Base-by-base conservation (phyloP, 2,329 filamentous ascomycete species). In the Cadophora malorum region DNA sequence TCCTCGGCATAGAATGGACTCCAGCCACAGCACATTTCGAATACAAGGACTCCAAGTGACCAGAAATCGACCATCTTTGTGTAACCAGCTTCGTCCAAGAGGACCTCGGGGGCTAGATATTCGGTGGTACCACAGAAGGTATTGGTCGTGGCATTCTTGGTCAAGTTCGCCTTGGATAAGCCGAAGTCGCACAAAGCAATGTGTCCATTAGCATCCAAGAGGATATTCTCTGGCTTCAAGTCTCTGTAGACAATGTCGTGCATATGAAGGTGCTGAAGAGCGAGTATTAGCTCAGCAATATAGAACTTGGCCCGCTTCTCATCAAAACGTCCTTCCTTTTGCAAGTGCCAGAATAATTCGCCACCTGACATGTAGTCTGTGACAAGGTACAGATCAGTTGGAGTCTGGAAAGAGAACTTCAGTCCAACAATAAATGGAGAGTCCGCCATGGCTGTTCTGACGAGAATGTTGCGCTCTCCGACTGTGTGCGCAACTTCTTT, bases 1-100 rank as follows among this genome's bases (percentile, higher is more conserved):
- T 99, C 96, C 77, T 99, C 96, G 66, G 96, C 96, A 75, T 98
- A 99, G 81, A 99, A 99, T 0, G 96, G 96, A 76, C 94, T 97
- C 96, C 96, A 99, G 41, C 96, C 96, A 76, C 96, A 99, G 83
- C 96, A 99, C 96, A 99, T 99, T 80, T 99, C 96, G 76, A 99
- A 99, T 1, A 99, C 96, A 65, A 99, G 85, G 59, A 99, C 96
- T 67, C 96, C 96, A 14, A 99, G 85, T 1, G 96, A 99, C 96
- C 96, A 99, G 80, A 98, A 99, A 79, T 99, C 96, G 7, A 99
- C 96, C 96, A 99, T 98, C 83, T 98, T 98, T 65, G 96, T 98
- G 80, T 99, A 99, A 41, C 96, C 96, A 76, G 94, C 92, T 82
- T 99, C 96, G 74, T 99, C 96, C 55, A 99, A 83, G 16, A 99